Evolutionary conservation across 345 rosid genomes (phyloP).

Genomic region (Syzygium oleosum): DNA sequence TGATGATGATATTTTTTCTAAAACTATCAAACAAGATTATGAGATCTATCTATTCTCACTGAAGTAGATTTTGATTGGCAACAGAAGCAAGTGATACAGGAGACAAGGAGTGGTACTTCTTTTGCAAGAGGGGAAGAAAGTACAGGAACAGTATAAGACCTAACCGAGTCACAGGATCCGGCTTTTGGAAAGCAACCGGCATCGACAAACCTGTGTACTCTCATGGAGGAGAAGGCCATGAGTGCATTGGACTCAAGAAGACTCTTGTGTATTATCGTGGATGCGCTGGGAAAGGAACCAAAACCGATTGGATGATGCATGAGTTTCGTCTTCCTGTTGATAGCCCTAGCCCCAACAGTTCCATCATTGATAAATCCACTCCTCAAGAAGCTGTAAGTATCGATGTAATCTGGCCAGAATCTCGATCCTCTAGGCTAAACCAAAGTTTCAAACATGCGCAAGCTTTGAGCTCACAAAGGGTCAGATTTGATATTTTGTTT

Average conservation of each 20-base stretch:
- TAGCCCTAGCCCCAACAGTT: background rate
- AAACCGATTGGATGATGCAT: constrained; percentile 99
- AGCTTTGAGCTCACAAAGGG: background rate
- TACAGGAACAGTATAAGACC: constrained; percentile 91
- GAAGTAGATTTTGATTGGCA: background rate
- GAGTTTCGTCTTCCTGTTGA: constrained; percentile 78
- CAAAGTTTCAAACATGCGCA: background rate
- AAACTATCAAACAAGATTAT: background rate
- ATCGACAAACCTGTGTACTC: constrained; percentile 74
- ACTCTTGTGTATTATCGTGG: constrained; percentile 88
- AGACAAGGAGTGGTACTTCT: constrained; percentile 77
- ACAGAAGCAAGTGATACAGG: constrained; percentile 28
- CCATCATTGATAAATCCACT: constrained; percentile 11
- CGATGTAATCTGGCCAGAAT: background rate
- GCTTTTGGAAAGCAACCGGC: constrained; percentile 98
- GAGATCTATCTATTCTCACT: background rate
- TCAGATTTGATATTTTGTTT: background rate
- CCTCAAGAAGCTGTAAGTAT: constrained; percentile 59
- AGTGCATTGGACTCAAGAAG: constrained; percentile 79
- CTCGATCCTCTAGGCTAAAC: background rate
- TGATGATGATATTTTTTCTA: background rate
- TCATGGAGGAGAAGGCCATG: constrained; percentile 19
- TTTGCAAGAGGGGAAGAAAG: constrained; percentile 84
- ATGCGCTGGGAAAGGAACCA: constrained; percentile 87
- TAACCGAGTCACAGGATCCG: constrained; percentile 86